A percentile compares a stretch with the other conserved stretches of the same genome.
These are phyloP conservation scores for Ceratobasidium theobromae DNA, from an alignment of 1,284 basidiomycete genomes.

Conservation along the genomic window DNA sequence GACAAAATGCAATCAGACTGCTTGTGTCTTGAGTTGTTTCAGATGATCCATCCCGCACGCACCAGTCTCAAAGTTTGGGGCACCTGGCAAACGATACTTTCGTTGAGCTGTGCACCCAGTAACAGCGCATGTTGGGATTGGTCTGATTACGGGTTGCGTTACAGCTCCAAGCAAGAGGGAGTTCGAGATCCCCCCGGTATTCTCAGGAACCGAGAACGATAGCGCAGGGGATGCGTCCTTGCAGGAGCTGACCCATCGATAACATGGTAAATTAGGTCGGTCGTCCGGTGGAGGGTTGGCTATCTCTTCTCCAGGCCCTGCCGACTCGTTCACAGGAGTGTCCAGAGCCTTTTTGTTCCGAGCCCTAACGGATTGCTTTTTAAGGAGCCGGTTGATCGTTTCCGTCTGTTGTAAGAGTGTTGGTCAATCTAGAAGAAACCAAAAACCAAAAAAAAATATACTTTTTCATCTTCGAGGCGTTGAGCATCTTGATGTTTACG, in stretches of 20 bases:
- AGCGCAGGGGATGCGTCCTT: constrained; percentile 5
- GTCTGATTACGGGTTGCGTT: constrained; percentile 38
- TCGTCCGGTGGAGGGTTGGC: not conserved
- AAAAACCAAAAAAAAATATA: constrained; percentile 43
- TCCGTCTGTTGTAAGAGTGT: constrained; percentile 55
- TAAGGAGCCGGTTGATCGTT: constrained; percentile 87
- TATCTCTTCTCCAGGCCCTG: not conserved
- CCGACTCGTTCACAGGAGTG: not conserved
- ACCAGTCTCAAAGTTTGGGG: constrained; percentile 48
- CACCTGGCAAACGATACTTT: constrained; percentile 56
- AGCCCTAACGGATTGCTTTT: constrained; percentile 64
- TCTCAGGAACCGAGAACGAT: constrained; percentile 8
- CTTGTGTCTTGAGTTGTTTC: constrained; percentile 40
- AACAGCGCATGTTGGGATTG: constrained; percentile 48
- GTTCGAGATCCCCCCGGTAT: constrained; percentile 32
- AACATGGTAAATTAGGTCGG: constrained; percentile 25
- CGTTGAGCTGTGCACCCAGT: constrained; percentile 50
- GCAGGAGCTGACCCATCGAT: constrained; percentile 33
- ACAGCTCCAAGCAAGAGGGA: constrained; percentile 30
- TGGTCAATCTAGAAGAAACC: constrained; percentile 15
- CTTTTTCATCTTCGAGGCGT: constrained; percentile 91
- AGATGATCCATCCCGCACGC: constrained; percentile 55
- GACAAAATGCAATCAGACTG: constrained; percentile 12
- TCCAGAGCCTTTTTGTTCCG: constrained; percentile 32
- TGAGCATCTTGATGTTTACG: constrained; percentile 85